Conservation (phyloP, 768 basidiomycete species). For the Rhodotorula diobovata region DNA sequence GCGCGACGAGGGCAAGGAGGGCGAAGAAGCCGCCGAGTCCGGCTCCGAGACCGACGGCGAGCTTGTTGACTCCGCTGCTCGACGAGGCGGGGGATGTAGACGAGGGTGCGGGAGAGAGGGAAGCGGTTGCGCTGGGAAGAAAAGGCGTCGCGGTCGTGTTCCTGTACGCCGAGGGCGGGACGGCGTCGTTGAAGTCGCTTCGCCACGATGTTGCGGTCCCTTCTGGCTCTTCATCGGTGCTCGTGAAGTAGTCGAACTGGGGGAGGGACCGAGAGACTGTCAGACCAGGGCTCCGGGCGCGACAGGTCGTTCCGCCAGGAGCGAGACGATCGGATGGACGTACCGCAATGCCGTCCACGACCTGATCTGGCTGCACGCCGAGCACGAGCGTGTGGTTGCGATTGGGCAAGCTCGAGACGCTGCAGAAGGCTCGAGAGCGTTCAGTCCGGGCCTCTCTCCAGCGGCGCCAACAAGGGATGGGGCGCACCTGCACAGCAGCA, state of each 20-base stretch:
- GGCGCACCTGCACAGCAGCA: not conserved
- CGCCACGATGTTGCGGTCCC: not conserved
- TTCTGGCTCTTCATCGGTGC: not conserved
- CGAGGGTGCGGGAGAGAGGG: not conserved
- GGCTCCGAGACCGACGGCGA: slow-evolving; percentile 4
- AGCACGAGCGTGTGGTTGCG: not conserved
- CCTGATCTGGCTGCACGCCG: slow-evolving; percentile 1
- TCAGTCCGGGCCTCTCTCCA: not conserved
- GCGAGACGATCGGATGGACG: not conserved
- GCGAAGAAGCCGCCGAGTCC: not conserved
- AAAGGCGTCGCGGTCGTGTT: not conserved
- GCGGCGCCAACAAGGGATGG: not conserved
- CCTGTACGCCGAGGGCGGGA: not conserved
- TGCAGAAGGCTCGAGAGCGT: not conserved
- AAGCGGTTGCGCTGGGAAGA: not conserved
- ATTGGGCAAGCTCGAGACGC: not conserved
- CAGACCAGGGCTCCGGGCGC: not conserved
- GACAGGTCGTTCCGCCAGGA: not conserved
- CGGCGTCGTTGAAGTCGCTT: not conserved
- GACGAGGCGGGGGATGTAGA: not conserved
- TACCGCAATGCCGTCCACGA: not conserved
- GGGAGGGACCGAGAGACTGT: no score
- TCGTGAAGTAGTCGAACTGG: not conserved
- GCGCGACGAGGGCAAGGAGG: not conserved
- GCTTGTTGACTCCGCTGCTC: not conserved